Percentiles rank a stretch among this genome's conserved stretches.
phyloP scores from a whole-genome alignment of 164 flowering plant species.

The Amborella trichopoda region DNA sequence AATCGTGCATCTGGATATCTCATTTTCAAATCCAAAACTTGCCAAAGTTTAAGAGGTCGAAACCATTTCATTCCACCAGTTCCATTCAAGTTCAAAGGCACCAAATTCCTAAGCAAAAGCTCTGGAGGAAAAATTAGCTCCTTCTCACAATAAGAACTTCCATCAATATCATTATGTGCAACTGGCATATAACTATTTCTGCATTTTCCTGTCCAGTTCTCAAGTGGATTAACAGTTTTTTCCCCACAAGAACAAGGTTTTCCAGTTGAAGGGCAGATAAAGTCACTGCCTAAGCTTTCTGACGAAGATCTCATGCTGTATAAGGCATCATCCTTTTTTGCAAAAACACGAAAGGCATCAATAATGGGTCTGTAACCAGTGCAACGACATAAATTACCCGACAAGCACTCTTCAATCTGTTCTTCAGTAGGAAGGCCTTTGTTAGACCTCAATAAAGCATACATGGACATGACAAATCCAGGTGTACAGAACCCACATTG shows the following conservation, averaged over 20 bases:
- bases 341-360: conserved; percentile 94
- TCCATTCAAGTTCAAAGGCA: conserved; percentile 51
- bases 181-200: conserved; percentile 20
- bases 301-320: conserved; percentile 35
- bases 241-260: conserved; percentile 82
- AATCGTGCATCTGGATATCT: conserved; percentile 73
- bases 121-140: conserved; percentile 98
- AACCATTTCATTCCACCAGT: conserved; percentile 78
- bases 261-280: conserved; percentile 86
- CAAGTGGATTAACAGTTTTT: conserved; percentile 12
- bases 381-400: conserved; percentile 97
- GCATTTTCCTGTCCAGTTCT: conserved; percentile 7
- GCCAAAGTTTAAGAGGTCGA: conserved; percentile 54
- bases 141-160: conserved; percentile 55
- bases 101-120: conserved; percentile 50
- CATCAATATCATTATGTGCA: conserved; percentile 61
- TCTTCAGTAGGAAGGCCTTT: conserved; percentile 58
- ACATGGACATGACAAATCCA: conserved; percentile 97
- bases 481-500: conserved; percentile 99
- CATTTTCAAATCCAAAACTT: conserved; percentile 57
- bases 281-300: conserved; percentile 22
- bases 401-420: conserved; percentile 88
- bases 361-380: conserved; percentile 94
- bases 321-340: conserved; percentile 67
- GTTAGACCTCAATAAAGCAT: conserved; percentile 78